Evolutionary conservation across 73 alveolate species (phyloP), one percentile per base, ranked within the genome.

Genomic region (Blepharisma japonicum): DNA sequence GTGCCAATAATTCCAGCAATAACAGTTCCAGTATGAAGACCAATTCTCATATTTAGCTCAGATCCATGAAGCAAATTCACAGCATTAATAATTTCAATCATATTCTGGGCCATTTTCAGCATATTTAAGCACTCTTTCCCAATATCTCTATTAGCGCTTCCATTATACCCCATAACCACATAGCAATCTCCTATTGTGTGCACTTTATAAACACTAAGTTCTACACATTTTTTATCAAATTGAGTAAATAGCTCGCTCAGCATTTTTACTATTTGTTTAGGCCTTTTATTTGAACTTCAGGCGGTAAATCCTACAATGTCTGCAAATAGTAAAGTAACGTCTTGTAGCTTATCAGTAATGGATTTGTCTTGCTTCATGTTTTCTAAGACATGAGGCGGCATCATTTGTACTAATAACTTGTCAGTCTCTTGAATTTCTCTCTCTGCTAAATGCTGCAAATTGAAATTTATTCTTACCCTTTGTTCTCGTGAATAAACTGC

Each of bases 141-240:
- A 45, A 84, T 87, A 87, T 94, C 90, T 83, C 99, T 95, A 55
- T 88, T 90, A 39, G 83, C 87, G 56, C 85, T 86, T 6, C 97
- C 98, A 45, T 86, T 92, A 49, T 88, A 88, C 45, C 99, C 98
- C 88, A 94, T 74, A 14, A 96, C 97, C 14, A 96, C 99, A 80
- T 96, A 96, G 78, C 98, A 92, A 81, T 96, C 99, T n/a, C 99
- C 99, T 3, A 96, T 96, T 6, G 99, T 96, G 77, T 96, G 98
- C 0, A 96, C 96, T 84, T 96, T 96, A 82, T 91, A 96, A 6
- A 96, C 98, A 54, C 92, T 86, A 46, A 94, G 86, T 25, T 84
- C 86, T 38, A 89, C 90, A 70, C 98, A 91, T 55, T 91, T 94
- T 86, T 93, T 90, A 77, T 96, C 99, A 81, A 96, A 94, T 71